Evolutionary conservation across 2,329 filamentous ascomycete genomes (phyloP), one percentile per base, ranked within the genome.

Genomic region (Emmonsiellopsis sp.): DNA sequence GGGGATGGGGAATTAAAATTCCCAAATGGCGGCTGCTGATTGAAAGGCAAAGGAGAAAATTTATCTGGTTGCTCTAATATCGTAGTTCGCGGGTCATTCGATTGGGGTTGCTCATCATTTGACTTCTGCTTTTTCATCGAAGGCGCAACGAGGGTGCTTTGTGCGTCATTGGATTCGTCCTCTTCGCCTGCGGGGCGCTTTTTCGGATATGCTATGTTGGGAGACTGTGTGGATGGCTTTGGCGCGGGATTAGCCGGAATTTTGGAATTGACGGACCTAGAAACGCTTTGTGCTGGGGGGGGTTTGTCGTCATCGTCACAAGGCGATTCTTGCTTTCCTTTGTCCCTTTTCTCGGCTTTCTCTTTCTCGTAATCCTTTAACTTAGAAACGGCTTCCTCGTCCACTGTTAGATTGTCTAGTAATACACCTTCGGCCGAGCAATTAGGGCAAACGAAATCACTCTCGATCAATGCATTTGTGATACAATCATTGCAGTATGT

Each of bases 401-500:
- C 90, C 58, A 84, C 74, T 67, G 85, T 82, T 62, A 98, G 81
- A 72, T 95, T 87, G 79, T 96, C 92, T 74, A 97, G 87, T 64
- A 96, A 78, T 60, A 96, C 88, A 65, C 88, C 88, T 68, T 95
- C 90, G 58, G 86, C 87, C 73, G 88, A 83, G 77, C 93, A 98
- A 62, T 85, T 85, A 59, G 93, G 93, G 73, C 93, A 98, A 72
- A 91, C 79, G 74, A 98, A 90, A 80, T 98, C 93, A 81, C 87
- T 93, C 78, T 97, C 91, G 74, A 96, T 92, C 73, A 98, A 85
- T 74, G 91, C 88, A 82, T 95, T 95, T 71, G 93, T 94, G 75
- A 98, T 96, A 86, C 93, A 98, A 71, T 96, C 90, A 82, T 93
- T 93, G 81, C 93, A 98, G 79, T 95, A 98, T 68, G 91, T 96